Conservation (phyloP, 2,329 filamentous ascomycete genomes). For the Tolypocladium guangdongense region DNA sequence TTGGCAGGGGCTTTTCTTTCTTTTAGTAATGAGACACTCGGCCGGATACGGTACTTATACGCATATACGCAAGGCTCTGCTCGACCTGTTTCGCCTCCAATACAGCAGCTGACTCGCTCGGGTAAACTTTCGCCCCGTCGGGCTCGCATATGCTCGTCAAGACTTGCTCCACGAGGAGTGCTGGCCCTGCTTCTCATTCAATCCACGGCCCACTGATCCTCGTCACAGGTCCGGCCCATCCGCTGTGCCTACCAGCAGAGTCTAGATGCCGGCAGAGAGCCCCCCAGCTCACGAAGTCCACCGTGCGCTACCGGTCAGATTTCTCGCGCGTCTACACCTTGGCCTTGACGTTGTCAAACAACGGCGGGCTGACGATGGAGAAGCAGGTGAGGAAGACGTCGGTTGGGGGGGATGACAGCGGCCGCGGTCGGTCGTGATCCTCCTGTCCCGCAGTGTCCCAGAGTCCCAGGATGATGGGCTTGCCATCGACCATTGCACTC, state of each 20-base stretch:
- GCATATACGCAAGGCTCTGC: background rate
- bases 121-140: slow-evolving; percentile 12
- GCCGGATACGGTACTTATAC: background rate
- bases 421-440: slow-evolving; percentile 91
- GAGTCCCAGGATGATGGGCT: slow-evolving; percentile 89
- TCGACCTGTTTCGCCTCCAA: no score
- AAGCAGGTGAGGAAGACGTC: slow-evolving; percentile 98
- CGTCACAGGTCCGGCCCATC: slow-evolving; percentile 50
- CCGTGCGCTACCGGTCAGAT: slow-evolving; percentile 94
- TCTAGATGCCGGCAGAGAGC: slow-evolving; percentile 60
- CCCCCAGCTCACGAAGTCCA: slow-evolving; percentile 55
- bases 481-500: slow-evolving; percentile 97
- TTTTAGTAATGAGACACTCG: background rate
- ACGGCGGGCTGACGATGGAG: slow-evolving; percentile 93
- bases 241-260: slow-evolving; percentile 66
- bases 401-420: slow-evolving; percentile 94
- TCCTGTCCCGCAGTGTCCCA: slow-evolving; percentile 99
- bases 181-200: background rate
- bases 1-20: no score
- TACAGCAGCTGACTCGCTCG: slow-evolving; percentile 19
- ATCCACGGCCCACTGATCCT: background rate
- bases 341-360: slow-evolving; percentile 97
- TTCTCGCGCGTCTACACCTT: slow-evolving; percentile 97
- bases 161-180: background rate
- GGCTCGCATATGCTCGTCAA: background rate